Percentiles rank a stretch among this genome's conserved stretches.
phyloP scores from a whole-genome alignment of 1,284 basidiomycete species.

The Ceratobasidium sp. region DNA sequence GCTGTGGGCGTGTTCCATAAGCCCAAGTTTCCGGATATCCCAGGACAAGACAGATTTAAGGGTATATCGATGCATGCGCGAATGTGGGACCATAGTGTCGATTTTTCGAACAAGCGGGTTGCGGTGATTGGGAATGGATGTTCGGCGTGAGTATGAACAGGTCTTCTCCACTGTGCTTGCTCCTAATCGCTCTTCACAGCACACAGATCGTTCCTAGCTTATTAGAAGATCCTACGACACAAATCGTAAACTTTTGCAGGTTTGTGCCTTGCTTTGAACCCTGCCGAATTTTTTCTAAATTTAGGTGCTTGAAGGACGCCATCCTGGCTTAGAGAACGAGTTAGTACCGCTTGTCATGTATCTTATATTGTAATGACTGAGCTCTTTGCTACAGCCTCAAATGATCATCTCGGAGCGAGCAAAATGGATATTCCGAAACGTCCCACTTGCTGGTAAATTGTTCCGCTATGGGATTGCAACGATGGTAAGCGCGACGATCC shows the following conservation, averaged over 20 bases:
- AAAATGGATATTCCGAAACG: constrained; percentile 35
- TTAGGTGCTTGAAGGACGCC: constrained; percentile 14
- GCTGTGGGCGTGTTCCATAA: constrained; percentile 44
- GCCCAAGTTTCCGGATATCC: constrained; percentile 42
- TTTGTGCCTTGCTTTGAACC: neutral
- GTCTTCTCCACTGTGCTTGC: too few relatives aligned
- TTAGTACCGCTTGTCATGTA: neutral
- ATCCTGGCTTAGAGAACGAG: constrained; percentile 22
- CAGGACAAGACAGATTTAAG: constrained; percentile 33
- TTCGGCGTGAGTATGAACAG: constrained; percentile 24
- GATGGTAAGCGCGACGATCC: neutral
- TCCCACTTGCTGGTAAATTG: neutral
- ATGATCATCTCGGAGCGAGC: neutral
- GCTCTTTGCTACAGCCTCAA: too few relatives aligned
- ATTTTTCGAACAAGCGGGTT: constrained; percentile 24
- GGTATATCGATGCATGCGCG: constrained; percentile 41
- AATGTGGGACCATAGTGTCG: constrained; percentile 39
- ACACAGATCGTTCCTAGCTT: constrained; percentile 30
- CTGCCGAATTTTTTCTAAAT: neutral
- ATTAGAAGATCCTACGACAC: constrained; percentile 7
- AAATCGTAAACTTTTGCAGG: constrained; percentile 38
- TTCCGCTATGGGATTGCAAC: constrained; percentile 26
- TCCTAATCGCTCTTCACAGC: neutral
- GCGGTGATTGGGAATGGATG: constrained; percentile 43
- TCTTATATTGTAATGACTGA: too few relatives aligned